A percentile compares a stretch with the other conserved stretches of the same genome.
Evolutionary conservation across 176 grass and related monocot species (phyloP).

Genomic region (Neostapfia colusana): DNA sequence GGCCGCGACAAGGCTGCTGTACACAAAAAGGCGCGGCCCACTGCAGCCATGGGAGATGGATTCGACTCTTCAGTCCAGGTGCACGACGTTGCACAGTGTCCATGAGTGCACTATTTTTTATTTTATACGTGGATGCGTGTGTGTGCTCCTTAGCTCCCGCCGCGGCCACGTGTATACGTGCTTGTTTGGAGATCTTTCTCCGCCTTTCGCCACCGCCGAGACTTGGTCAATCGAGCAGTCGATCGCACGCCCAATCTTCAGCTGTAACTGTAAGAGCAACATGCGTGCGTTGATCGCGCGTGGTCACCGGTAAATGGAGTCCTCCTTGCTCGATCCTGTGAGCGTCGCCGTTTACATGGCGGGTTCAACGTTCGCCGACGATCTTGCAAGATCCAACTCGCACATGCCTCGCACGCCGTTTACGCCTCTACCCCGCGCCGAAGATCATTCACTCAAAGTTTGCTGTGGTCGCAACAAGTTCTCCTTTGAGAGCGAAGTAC

Average conservation of each 20-base stretch:
- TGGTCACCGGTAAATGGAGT: background rate
- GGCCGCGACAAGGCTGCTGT: background rate
- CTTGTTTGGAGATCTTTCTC: background rate
- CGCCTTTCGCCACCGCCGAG: background rate
- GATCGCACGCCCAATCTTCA: background rate
- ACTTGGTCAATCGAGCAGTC: background rate
- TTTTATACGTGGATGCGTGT: background rate
- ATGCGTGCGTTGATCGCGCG: background rate
- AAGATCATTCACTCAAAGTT: no score
- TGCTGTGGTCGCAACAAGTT: background rate
- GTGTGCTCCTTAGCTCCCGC: no score
- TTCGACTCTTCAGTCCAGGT: background rate
- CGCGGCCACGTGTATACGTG: background rate
- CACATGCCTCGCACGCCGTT: background rate
- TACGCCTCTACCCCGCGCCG: no score
- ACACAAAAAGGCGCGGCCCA: background rate
- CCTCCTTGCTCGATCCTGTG: background rate
- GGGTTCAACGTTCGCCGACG: background rate
- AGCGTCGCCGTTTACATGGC: background rate
- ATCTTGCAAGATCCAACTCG: background rate
- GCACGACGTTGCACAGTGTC: background rate
- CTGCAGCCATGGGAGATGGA: background rate
- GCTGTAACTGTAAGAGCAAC: constrained; percentile 1
- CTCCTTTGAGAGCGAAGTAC: no score
- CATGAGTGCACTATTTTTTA: background rate